Percentiles rank a stretch among this genome's conserved stretches.
Evolutionary conservation across 2,329 filamentous ascomycete species (phyloP).

Genomic region (Periglandula ipomoeae): DNA sequence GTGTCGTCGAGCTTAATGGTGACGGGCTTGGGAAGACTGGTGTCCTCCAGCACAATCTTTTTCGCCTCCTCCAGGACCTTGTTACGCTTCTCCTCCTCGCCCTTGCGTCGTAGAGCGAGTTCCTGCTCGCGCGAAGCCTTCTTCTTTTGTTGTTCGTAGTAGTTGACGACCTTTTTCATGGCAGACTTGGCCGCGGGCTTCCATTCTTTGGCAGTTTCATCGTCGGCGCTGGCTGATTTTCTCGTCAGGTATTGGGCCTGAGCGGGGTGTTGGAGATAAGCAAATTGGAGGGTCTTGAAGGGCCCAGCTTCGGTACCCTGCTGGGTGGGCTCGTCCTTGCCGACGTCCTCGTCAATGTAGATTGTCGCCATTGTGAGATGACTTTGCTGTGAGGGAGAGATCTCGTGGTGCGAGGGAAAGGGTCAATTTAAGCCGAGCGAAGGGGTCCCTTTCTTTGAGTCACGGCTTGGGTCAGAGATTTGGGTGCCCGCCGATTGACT

Average conservation of each 20-base stretch:
- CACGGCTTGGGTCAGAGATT: not conserved
- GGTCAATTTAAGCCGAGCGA: not conserved
- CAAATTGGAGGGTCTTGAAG: constrained; percentile 73
- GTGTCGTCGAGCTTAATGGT: constrained; percentile 47
- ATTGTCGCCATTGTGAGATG: constrained; percentile 22
- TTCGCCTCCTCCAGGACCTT: constrained; percentile 61
- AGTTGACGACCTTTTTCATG: constrained; percentile 14
- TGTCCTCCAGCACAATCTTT: constrained; percentile 63
- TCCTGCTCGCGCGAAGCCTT: constrained; percentile 14
- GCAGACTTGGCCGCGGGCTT: constrained; percentile 15
- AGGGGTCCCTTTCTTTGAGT: not conserved
- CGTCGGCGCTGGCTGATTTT: constrained; percentile 48
- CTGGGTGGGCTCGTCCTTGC: constrained; percentile 59
- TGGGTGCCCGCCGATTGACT: not conserved
- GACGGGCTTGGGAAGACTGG: constrained; percentile 66
- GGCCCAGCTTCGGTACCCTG: constrained; percentile 63
- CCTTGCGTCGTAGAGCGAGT: constrained; percentile 12
- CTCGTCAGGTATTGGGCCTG: constrained; percentile 20
- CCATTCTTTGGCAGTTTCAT: constrained; percentile 21
- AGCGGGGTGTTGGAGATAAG: constrained; percentile 46
- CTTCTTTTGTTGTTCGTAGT: constrained; percentile 14
- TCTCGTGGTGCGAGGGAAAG: constrained; percentile 4
- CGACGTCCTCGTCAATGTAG: constrained; percentile 63
- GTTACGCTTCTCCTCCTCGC: constrained; percentile 13
- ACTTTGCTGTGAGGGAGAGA: no score